phyloP scores from a whole-genome alignment of 805 yeast species.

The Yamadazyma tumulicola region DNA sequence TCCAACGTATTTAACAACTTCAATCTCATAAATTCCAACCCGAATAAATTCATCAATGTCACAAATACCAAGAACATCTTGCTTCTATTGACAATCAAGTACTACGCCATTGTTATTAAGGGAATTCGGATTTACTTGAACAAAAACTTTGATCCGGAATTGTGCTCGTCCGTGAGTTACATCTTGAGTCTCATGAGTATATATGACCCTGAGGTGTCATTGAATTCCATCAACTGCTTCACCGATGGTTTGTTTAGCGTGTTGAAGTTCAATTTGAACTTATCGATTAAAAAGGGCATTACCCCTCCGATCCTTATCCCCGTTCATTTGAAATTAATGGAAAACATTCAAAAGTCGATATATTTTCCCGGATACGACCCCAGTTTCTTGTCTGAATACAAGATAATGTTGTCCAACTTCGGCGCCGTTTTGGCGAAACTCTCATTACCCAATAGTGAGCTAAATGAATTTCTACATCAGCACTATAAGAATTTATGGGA shows the following conservation, averaged over 20 bases:
- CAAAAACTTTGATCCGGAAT: slow-evolving; percentile 24
- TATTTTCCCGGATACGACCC: slow-evolving; percentile 36
- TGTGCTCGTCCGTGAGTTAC: slow-evolving; percentile 33
- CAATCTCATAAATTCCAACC: slow-evolving; percentile 9
- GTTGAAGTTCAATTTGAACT: slow-evolving; percentile 24
- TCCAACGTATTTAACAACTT: slow-evolving; percentile 24
- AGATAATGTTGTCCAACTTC: slow-evolving; percentile 21
- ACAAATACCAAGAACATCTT: slow-evolving; percentile 22
- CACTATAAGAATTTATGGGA: slow-evolving; percentile 21
- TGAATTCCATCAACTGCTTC: slow-evolving; percentile 33
- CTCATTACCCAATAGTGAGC: background rate
- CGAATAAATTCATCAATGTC: slow-evolving; percentile 11
- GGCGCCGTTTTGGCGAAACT: slow-evolving; percentile 12
- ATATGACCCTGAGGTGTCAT: slow-evolving; percentile 41
- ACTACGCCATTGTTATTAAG: slow-evolving; percentile 35
- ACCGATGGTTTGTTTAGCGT: slow-evolving; percentile 39
- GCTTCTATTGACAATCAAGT: slow-evolving; percentile 29
- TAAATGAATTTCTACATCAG: slow-evolving; percentile 9
- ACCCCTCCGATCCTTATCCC: slow-evolving; percentile 22
- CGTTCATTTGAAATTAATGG: slow-evolving; percentile 31
- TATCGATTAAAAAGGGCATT: slow-evolving; percentile 11
- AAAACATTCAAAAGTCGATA: slow-evolving; percentile 29
- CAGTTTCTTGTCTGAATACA: slow-evolving; percentile 26
- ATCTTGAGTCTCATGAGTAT: slow-evolving; percentile 38
- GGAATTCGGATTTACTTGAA: slow-evolving; percentile 28